phyloP scores from a whole-genome alignment of 345 rosid species.

The Gynandropsis gynandra region DNA sequence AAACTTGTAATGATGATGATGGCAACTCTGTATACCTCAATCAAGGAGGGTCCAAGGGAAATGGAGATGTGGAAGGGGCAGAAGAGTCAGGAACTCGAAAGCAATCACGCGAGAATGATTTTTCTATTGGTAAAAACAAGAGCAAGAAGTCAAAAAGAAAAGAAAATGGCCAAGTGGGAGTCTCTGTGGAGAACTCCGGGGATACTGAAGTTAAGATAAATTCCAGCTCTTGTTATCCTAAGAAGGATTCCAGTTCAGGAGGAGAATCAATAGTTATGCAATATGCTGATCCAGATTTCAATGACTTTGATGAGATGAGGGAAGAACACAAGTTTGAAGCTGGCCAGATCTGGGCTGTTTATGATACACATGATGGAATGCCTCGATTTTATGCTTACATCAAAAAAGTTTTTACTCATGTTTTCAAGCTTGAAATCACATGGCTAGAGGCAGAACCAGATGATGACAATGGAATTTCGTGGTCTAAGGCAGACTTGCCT shows the following conservation, averaged over 20 bases:
- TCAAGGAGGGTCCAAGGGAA: slow-evolving; percentile 9
- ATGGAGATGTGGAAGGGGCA: slow-evolving; percentile 16
- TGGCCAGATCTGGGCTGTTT: slow-evolving; percentile 76
- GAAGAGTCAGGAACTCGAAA: slow-evolving; percentile 9
- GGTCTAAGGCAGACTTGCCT: slow-evolving; percentile 51
- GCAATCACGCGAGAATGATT: slow-evolving; percentile 1
- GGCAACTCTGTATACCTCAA: slow-evolving; percentile 26
- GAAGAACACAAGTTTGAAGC: slow-evolving; percentile 37
- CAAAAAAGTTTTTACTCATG: slow-evolving; percentile 37
- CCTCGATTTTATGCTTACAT: slow-evolving; percentile 82
- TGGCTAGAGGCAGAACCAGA: slow-evolving; percentile 81
- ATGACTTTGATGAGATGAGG: slow-evolving; percentile 52
- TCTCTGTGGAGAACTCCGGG: slow-evolving; percentile 15
- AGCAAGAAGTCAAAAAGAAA: slow-evolving; percentile 20
- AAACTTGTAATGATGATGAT: slow-evolving; percentile 53
- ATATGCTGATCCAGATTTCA: slow-evolving; percentile 60
- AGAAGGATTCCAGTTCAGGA: slow-evolving; percentile 25
- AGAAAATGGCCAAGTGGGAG: slow-evolving; percentile 25
- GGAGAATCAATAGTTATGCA: slow-evolving; percentile 25
- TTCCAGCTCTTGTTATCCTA: slow-evolving; percentile 1
- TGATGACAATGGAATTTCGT: slow-evolving; percentile 34
- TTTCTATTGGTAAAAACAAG: slow-evolving; percentile 9
- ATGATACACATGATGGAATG: slow-evolving; percentile 55
- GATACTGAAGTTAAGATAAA: neutral
- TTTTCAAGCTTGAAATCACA: slow-evolving; percentile 43